Evolutionary conservation across 441 rosid genomes (phyloP).

Genomic region (Bocquillonia castaneifolia): DNA sequence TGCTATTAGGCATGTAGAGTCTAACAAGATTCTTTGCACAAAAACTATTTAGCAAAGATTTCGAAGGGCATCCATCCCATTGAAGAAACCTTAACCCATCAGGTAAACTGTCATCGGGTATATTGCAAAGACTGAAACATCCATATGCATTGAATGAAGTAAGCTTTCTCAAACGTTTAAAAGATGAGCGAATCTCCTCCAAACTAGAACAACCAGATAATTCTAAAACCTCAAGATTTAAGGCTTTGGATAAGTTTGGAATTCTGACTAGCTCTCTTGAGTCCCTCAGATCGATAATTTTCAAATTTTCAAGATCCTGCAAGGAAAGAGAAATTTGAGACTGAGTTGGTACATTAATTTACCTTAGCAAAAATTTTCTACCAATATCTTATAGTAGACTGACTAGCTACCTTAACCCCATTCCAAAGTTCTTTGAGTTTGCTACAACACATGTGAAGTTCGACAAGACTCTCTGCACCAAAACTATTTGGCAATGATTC

Average conservation of each 20-base stretch:
- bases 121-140: background rate
- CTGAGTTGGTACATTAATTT: too few species aligned
- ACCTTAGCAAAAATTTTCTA: too few species aligned
- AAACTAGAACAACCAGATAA: constrained; percentile 1
- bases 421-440: constrained; percentile 13
- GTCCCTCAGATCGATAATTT: background rate
- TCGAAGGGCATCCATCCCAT: constrained; percentile 9
- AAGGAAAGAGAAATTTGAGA: background rate
- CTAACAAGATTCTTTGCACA: constrained; percentile 1
- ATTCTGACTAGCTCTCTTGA: background rate
- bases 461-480: constrained; percentile 1
- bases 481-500: background rate
- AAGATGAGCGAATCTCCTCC: background rate
- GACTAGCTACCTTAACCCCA: constrained; percentile 7
- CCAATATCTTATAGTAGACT: too few species aligned
- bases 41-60: background rate
- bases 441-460: background rate
- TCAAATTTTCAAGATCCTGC: background rate
- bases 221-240: constrained; percentile 1
- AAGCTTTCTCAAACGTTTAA: background rate
- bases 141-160: background rate
- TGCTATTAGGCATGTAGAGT: background rate
- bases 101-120: background rate
- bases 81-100: constrained; percentile 4
- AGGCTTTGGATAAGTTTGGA: background rate